Evolutionary conservation across 352 stramenopile species (phyloP), one percentile per base, ranked within the genome.

Genomic region (Phytophthora ohioensis): DNA sequence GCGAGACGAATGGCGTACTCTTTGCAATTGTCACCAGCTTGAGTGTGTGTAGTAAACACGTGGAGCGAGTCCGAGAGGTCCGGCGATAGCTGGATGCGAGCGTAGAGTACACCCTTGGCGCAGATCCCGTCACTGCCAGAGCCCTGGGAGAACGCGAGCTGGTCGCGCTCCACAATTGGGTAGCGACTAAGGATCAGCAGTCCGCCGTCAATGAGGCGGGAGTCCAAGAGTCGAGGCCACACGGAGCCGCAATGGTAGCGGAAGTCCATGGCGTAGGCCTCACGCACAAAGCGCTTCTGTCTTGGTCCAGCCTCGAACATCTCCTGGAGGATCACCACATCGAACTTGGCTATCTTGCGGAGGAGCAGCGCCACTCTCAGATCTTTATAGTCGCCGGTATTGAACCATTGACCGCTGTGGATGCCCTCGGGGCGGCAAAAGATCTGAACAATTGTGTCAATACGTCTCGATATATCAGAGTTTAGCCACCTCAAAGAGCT

Each of bases 21-120:
- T 3, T 65, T 68, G 11, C 60, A 17, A 13, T 79, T 67, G 51
- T 93, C 84, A 27, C 88, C 86, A 1, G 88, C 86, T 67, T 95
- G 82, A 12, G 88, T 95, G 64, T 95, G 88, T n/a, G 88, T 95
- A 34, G 84, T 93, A 60, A 95, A 95, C n/a, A 95, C 83, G 49
- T 93, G 85, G 27, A 94, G 69, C 36, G 79, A 91, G 68, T 94
- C 84, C 4, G 81, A 76, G 13, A 91, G 64, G 47, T 91, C 80
- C 2, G 81, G 80, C 3, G 85, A 91, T 43, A 93, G 73, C 68
- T 95, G 88, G 46, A 95, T 76, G 30, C 83, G 85, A 38, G 88
- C 85, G 63, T 93, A 93, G 5, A 93, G 79, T 21, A 91, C 85
- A 30, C 88, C 88, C 48, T 95, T 95, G 54, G 88, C 69, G 36